These are phyloP conservation scores for Scheffersomyces parashehatae DNA, from an alignment of 1,139 yeast species.

Conservation along the genomic window DNA sequence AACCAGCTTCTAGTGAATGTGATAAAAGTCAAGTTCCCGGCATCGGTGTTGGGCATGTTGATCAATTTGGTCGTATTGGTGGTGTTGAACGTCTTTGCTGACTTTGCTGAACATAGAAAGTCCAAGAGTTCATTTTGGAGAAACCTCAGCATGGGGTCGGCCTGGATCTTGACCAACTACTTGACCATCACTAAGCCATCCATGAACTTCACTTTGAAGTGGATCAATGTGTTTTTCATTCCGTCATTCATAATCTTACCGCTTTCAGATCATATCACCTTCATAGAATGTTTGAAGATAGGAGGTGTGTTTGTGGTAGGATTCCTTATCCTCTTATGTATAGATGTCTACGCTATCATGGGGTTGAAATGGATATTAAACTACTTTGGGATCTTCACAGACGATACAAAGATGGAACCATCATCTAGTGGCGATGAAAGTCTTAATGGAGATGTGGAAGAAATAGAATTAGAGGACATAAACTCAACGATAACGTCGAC, in stretches of 20 bases:
- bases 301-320: conserved; percentile 75
- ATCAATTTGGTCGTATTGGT: conserved; percentile 54
- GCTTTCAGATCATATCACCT: conserved; percentile 60
- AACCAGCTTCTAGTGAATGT: conserved; percentile 50
- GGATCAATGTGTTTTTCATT: conserved; percentile 79
- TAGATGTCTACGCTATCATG: conserved; percentile 41
- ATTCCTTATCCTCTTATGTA: conserved; percentile 51
- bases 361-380: conserved; percentile 26
- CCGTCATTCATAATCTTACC: conserved; percentile 78
- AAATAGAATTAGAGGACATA: conserved; percentile 19
- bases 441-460: conserved; percentile 13
- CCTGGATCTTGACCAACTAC: conserved; percentile 39
- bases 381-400: conserved; percentile 16
- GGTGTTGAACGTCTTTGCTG: conserved; percentile 25
- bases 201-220: conserved; percentile 66
- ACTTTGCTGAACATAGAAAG: conserved; percentile 3
- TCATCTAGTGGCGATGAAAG: conserved; percentile 9
- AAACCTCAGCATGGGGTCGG: conserved; percentile 28
- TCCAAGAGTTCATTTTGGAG: conserved; percentile 3
- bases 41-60: conserved; percentile 77
- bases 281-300: conserved; percentile 68
- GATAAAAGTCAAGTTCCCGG: conserved; percentile 63
- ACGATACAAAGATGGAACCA: conserved; percentile 13
- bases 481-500: conserved; percentile 3
- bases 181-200: conserved; percentile 58